Evolutionary conservation across 345 rosid genomes (phyloP).

Genomic region (Ricinus communis): DNA sequence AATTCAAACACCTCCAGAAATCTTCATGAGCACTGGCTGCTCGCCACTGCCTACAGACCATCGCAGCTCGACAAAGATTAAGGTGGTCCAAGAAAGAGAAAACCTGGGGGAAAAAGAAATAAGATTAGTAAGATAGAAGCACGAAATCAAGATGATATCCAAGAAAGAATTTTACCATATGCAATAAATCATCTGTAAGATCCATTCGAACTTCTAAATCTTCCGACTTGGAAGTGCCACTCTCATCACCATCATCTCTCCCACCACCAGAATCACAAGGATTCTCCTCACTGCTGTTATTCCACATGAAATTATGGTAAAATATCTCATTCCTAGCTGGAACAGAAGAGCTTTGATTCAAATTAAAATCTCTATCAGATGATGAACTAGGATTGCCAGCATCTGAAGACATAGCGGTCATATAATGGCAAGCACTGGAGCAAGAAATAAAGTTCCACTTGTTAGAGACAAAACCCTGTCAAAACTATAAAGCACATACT

Average conservation of each 20-base stretch:
- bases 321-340: constrained; percentile 40
- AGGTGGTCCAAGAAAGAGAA: constrained; percentile 80
- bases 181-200: constrained; percentile 89
- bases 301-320: constrained; percentile 63
- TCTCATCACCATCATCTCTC: constrained; percentile 48
- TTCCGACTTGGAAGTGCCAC: constrained; percentile 43
- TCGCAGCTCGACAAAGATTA: constrained; percentile 82
- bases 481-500: not conserved
- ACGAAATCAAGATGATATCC: not conserved
- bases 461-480: not conserved
- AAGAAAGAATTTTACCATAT: constrained; percentile 55
- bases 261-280: constrained; percentile 35
- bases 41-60: constrained; percentile 96
- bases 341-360: constrained; percentile 35
- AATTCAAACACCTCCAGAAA: constrained; percentile 91
- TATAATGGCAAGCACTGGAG: constrained; percentile 43
- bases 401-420: constrained; percentile 31
- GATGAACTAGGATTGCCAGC: constrained; percentile 40
- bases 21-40: constrained; percentile 92
- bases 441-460: constrained; percentile 7
- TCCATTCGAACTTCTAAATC: constrained; percentile 76
- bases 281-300: constrained; percentile 46
- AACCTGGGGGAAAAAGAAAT: constrained; percentile 46
- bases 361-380: constrained; percentile 31
- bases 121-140: not conserved